Percentiles rank a stretch among this genome's conserved stretches.
These are phyloP conservation scores for Auricularia sp. DNA, from an alignment of 768 basidiomycete species.

Conservation along the genomic window DNA sequence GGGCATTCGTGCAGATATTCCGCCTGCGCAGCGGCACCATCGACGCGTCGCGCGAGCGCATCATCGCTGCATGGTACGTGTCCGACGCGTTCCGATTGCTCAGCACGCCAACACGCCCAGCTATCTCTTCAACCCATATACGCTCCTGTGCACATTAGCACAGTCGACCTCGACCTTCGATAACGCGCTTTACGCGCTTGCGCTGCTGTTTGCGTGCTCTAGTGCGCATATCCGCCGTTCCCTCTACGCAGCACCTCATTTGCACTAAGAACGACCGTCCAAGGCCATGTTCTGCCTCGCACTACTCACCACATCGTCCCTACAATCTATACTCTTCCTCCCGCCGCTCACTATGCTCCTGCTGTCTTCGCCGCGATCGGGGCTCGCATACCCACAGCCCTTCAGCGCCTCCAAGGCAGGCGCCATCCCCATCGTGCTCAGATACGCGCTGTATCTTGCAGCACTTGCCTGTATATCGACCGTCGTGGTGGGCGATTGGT, in stretches of 20 bases:
- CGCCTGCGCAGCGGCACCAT: constrained; percentile 44
- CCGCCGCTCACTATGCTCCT: constrained; percentile 59
- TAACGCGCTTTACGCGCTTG: constrained; percentile 56
- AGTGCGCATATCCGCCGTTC: too few relatives aligned
- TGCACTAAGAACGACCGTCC: constrained; percentile 42
- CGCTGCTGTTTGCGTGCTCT: constrained; percentile 56
- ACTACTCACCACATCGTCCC: constrained; percentile 57
- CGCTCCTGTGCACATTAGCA: constrained; percentile 68
- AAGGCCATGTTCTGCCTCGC: constrained; percentile 58
- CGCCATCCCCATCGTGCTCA: constrained; percentile 29
- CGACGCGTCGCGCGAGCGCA: constrained; percentile 41
- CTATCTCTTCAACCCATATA: constrained; percentile 85
- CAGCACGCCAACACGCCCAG: constrained; percentile 29
- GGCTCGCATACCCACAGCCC: constrained; percentile 49
- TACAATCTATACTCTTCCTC: constrained; percentile 61
- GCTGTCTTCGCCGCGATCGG: constrained; percentile 50
- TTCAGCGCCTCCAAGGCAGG: constrained; percentile 14
- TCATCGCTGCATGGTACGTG: constrained; percentile 63
- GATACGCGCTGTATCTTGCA: constrained; percentile 43
- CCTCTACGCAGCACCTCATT: neutral
- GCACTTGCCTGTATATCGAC: constrained; percentile 43
- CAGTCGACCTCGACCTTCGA: constrained; percentile 77
- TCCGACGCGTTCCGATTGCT: neutral
- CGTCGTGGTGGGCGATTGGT: constrained; percentile 47
- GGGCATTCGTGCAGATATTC: constrained; percentile 61